Evolutionary conservation across 768 basidiomycete genomes (phyloP), one percentile per base, ranked within the genome.

Genomic region (Trametes sanguinea): DNA sequence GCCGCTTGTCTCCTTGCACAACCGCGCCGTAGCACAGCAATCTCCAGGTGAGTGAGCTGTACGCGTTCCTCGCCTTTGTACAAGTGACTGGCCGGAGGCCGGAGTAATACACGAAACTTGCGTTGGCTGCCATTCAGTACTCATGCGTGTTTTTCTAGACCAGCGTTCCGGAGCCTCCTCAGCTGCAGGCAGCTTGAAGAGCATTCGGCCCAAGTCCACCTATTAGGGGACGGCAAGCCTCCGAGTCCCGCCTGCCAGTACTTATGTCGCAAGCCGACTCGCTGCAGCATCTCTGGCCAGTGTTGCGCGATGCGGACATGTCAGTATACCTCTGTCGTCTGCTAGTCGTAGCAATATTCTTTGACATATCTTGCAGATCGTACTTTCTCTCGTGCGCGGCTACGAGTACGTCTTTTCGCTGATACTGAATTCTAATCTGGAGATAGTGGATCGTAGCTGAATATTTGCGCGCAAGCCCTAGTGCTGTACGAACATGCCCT

Each of bases 401-500:
- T 5, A 63, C 65, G 17, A 42, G 65, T 66, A 22, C 35, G 57
- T 43, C 42, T 14, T 43, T 14, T 43, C 42, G 22, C 22, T 22
- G 22, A 22, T 22, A 22, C 22, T 22, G 22, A 22, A 22, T 22
- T 22, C 22, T 22, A 22, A 22, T 22, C 22, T 22, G 22, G 22
- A 22, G 22, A 22, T 22, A 22, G 22, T 22, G 22, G 22, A 22
- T 22, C 22, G 22, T 29, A n/a, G 27, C 48, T 32, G 4, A 16
- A 29, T 16, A 27, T 42, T 27, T 16, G 11, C 6, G 4, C 8
- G 13, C 8, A 14, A 66, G 66, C 61, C 4, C 43, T 67, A 1
- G 57, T 29, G 11, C 52, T 62, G 7, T 67, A 65, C 43, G 67
- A 67, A 17, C 51, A 67, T 39, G 37, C 44, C 43, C 48, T 67